These are phyloP conservation scores for Durotheca rogersii DNA, from an alignment of 495 filamentous ascomycete species.

Conservation along the genomic window DNA sequence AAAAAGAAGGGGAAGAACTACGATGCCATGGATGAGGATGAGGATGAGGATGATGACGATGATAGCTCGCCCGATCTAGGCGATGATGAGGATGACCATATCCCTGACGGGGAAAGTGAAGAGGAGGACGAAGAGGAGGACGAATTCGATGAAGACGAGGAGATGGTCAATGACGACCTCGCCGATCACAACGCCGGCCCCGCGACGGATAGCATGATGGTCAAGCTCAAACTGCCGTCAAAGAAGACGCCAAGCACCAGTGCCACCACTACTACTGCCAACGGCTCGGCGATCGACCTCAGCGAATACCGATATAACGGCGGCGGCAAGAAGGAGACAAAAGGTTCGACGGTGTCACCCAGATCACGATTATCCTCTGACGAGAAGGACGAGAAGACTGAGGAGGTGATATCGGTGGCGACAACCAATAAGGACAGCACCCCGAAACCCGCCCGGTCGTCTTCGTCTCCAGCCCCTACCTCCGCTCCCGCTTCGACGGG, in stretches of 20 bases:
- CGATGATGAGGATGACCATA: constrained; percentile 59
- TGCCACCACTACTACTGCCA: too few species aligned
- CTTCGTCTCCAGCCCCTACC: too few species aligned
- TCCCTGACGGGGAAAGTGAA: constrained; percentile 49
- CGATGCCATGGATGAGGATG: constrained; percentile 65
- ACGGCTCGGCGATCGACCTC: constrained; percentile 22
- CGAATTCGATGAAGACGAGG: constrained; percentile 58
- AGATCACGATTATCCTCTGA: constrained; percentile 3
- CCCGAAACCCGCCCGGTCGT: too few species aligned
- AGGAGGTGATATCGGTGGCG: constrained; percentile 66
- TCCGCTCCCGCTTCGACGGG: too few species aligned
- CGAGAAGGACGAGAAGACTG: constrained; percentile 73
- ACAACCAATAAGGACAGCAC: constrained; percentile 41
- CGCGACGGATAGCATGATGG: constrained; percentile 60
- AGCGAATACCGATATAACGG: constrained; percentile 29
- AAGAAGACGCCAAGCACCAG: constrained; percentile 15
- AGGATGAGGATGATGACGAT: constrained; percentile 66
- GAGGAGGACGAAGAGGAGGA: constrained; percentile 59
- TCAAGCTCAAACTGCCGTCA: constrained; percentile 55
- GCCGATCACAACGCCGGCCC: constrained; percentile 46
- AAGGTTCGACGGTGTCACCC: constrained; percentile 6
- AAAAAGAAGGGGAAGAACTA: constrained; percentile 65
- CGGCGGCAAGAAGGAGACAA: constrained; percentile 15
- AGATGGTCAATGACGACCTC: constrained; percentile 54
- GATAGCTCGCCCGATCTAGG: constrained; percentile 60